Evolutionary conservation across 768 basidiomycete species (phyloP), one percentile per base, ranked within the genome.

Genomic region (Phlebiopsis flavidoalba): DNA sequence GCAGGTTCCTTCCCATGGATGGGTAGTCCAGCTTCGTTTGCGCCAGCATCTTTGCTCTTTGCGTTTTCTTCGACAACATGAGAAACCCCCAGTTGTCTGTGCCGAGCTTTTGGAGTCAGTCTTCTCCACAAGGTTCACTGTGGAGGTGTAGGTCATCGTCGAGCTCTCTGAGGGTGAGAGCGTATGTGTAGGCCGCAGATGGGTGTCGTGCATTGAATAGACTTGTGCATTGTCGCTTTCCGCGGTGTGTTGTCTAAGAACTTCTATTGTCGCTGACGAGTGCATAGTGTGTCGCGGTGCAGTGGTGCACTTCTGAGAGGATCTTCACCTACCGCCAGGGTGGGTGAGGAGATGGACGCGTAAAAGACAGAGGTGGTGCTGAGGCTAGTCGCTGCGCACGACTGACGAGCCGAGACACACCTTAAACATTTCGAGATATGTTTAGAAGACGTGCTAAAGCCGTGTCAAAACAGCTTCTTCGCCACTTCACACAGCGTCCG

Each of bases 71-170:
- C 54, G 36, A 22, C 43, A 15, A 40, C 64, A 67, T 8, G 59
- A 60, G 31, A 60, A 61, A 17, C 64, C 31, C 21, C 47, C 43
- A 10, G 59, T 54, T 15, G 49, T n/a, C 31, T 36, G 47, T 8
- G 60, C 54, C n/a, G 47, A 11, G 11, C 26, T 53, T 24, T 48
- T 14, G 21, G 35, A 47, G 15, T 43, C 33, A 22, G 22, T 37
- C 53, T 33, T 63, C 24, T 35, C 64, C 17, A 66, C 63, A 14
- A 71, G 66, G 17, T 66, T 58, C 10, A 62, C 40, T 17, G 68
- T 68, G 6, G 70, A 71, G 7, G 49, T 50, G 58, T 59, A 69
- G 31, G 67, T 67, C 8, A 62, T 54, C 14, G 62, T 53, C 8
- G 69, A 70, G 36, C 54, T 57, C 53, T 61, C 65, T 3, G 69